These are phyloP conservation scores for Monosporascus sp. DNA, from an alignment of 2,329 filamentous ascomycete genomes.

Conservation along the genomic window DNA sequence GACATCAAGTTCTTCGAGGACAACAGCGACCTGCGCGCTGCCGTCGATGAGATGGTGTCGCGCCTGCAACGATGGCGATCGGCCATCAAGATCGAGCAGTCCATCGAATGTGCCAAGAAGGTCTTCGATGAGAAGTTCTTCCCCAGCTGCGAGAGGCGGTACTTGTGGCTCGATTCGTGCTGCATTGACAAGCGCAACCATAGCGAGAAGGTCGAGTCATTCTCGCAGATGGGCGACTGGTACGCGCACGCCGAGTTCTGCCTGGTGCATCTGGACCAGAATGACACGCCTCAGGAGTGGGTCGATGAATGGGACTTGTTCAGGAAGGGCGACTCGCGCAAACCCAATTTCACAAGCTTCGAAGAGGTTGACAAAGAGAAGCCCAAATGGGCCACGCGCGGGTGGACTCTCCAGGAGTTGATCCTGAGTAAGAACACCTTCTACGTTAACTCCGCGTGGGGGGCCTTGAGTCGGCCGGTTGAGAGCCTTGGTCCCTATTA, in stretches of 20 bases:
- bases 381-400: slow-evolving; percentile 24
- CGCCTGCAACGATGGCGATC: slow-evolving; percentile 6
- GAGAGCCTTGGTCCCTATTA: slow-evolving; percentile 27
- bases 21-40: no score
- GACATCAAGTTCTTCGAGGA: no score
- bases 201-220: slow-evolving; percentile 23
- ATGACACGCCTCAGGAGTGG: slow-evolving; percentile 14
- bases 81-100: slow-evolving; percentile 21
- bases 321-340: not conserved
- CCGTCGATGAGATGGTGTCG: no score
- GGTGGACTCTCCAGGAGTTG: slow-evolving; percentile 29
- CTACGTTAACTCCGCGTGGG: slow-evolving; percentile 28
- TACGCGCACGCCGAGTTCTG: slow-evolving; percentile 27
- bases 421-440: slow-evolving; percentile 30
- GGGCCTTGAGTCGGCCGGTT: slow-evolving; percentile 19
- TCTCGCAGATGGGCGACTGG: slow-evolving; percentile 21
- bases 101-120: slow-evolving; percentile 16
- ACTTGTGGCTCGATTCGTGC: slow-evolving; percentile 28
- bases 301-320: slow-evolving; percentile 17
- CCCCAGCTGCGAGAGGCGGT: slow-evolving; percentile 18
- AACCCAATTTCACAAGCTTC: slow-evolving; percentile 15
- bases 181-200: slow-evolving; percentile 27
- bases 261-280: slow-evolving; percentile 23
- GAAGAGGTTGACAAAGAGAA: slow-evolving; percentile 9
- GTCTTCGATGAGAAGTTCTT: slow-evolving; percentile 24